A percentile compares a stretch with the other conserved stretches of the same genome.
Conservation (phyloP, 495 filamentous ascomycete species). For the Bacidia gigantensis region DNA sequence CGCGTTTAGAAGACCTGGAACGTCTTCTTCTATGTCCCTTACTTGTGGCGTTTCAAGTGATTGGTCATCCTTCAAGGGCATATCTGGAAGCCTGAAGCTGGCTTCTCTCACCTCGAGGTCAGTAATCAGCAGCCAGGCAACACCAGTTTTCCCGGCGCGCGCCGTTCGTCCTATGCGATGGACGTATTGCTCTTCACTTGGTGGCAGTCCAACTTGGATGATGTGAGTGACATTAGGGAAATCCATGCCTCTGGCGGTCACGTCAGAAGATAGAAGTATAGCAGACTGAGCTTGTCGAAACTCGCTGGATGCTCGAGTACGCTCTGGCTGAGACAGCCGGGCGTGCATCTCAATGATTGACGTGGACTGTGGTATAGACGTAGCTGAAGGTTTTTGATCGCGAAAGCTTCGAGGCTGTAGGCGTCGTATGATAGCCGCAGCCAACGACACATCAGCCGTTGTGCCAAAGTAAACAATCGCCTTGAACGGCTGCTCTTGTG, state of each 20-base stretch:
- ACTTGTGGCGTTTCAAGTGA: conserved; percentile 37
- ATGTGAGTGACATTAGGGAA: conserved; percentile 62
- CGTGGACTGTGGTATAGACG: conserved; percentile 17
- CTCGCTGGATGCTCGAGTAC: conserved; percentile 51
- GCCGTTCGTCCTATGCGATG: conserved; percentile 63
- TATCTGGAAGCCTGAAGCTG: conserved; percentile 33
- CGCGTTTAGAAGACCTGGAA: conserved; percentile 17
- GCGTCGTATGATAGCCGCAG: conserved; percentile 42
- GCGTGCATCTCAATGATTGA: conserved; percentile 62
- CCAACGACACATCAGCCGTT: conserved; percentile 56
- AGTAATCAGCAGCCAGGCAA: conserved; percentile 66
- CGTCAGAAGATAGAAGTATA: conserved; percentile 84
- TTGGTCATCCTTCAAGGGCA: conserved; percentile 53
- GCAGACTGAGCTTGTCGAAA: conserved; percentile 52
- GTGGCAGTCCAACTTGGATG: conserved; percentile 52
- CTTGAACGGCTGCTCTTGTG: conserved; percentile 59
- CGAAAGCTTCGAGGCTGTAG: conserved; percentile 26
- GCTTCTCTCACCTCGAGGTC: conserved; percentile 40
- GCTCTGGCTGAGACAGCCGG: conserved; percentile 51
- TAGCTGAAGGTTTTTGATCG: background rate
- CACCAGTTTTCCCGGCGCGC: conserved; percentile 60
- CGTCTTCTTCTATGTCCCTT: conserved; percentile 34
- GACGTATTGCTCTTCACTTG: conserved; percentile 51
- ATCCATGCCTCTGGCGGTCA: conserved; percentile 84
- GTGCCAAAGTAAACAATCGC: conserved; percentile 81